Base-by-base conservation (phyloP, 78 protist genomes). In the Tieghemostelium lacteum region DNA sequence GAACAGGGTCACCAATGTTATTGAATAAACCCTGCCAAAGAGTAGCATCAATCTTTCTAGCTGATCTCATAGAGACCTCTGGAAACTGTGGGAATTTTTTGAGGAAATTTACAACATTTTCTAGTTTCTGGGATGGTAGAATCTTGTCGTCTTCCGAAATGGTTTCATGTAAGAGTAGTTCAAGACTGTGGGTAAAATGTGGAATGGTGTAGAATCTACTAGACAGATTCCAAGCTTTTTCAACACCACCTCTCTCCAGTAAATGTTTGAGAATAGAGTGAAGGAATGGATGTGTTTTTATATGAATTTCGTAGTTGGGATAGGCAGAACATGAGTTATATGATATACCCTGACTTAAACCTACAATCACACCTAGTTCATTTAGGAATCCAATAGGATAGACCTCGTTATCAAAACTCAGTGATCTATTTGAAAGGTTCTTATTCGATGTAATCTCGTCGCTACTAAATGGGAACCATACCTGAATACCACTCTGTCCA, bases 221-320 rank as follows among this genome's bases (percentile, higher is more conserved):
- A 1, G 78, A 55, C 24, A 91, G 55, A 45, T 60, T 73, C 71
- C 74, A 73, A 0, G 94, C 89, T 58, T 78, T 80, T 45, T 91
- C 94, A 49, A 55, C 73, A 3, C 77, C 86, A 29, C 86, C 83
- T 20, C 83, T 71, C 28, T 62, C 73, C 45, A 91, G 16, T 12
- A 91, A 22, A 73, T 91, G 94, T 20, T 85, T 77, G 73, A 91
- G 74, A 28, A 91, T 80, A 5, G 94, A 91, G 29, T 91, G 94
- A 26, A 91, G 88, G 74, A 91, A 91, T 49, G 94, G 94, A 58
- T 91, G 94, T 0, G 86, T 91, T 40, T 91, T 91, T 37, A 80
- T 91, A 26, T 64, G 85, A 19, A 91, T 45, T 28, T 83, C 89
- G 49, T 80, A 91, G 77, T 83, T 76, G 19, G 94, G 94, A 52